These are phyloP conservation scores for Colletotrichum phormii DNA, from an alignment of 2,329 filamentous ascomycete species.

Conservation along the genomic window DNA sequence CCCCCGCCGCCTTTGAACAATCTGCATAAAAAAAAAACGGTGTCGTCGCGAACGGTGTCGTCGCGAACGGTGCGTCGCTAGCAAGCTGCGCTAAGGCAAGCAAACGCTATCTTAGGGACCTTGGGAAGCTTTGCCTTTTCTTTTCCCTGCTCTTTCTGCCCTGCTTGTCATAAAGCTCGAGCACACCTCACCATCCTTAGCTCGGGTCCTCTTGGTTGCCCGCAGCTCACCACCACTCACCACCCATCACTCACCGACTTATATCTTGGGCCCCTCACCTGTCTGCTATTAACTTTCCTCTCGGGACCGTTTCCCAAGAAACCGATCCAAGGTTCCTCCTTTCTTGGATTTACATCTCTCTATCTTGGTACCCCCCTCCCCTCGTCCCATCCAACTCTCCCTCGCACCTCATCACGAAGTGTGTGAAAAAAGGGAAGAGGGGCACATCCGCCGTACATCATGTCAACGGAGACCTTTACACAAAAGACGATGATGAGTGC, in stretches of 20 bases:
- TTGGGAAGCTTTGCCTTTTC: not conserved
- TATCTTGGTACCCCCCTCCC: not conserved
- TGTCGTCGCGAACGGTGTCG: constrained; percentile 32
- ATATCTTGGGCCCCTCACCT: constrained; percentile 33
- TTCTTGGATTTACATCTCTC: not conserved
- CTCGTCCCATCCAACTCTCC: not conserved
- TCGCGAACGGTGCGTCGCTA: constrained; percentile 36
- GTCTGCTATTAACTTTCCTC: not conserved
- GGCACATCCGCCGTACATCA: constrained; percentile 5
- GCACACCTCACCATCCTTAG: constrained; percentile 22
- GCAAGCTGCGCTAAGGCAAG: constrained; percentile 28
- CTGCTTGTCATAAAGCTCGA: constrained; percentile 37
- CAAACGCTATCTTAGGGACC: constrained; percentile 21
- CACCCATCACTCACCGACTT: constrained; percentile 18
- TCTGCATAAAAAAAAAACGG: constrained; percentile 30
- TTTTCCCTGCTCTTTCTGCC: constrained; percentile 7
- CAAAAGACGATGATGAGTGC: constrained; percentile 32
- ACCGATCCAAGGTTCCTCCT: not conserved
- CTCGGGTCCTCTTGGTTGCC: constrained; percentile 8
- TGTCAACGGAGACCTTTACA: constrained; percentile 35
- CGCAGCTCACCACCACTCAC: constrained; percentile 16
- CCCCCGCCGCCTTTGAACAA: not conserved
- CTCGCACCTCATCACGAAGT: not conserved
- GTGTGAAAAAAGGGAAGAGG: not conserved
- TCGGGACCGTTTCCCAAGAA: constrained; percentile 15